Evolutionary conservation across 2,329 filamentous ascomycete species (phyloP), one percentile per base, ranked within the genome.

Genomic region (Ceratocystis albifundus): DNA sequence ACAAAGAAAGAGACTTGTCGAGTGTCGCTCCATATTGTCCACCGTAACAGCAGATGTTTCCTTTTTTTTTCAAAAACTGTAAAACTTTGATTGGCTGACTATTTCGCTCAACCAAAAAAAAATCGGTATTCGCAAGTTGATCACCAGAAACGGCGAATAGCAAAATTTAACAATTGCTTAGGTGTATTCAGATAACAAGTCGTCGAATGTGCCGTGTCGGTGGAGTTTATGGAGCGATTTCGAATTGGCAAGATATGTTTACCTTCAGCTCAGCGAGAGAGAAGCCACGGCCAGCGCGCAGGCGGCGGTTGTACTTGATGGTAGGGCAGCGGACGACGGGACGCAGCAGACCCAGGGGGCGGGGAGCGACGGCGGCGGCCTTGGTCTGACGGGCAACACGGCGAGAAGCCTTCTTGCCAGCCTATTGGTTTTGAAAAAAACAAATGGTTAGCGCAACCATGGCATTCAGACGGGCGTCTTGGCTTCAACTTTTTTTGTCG

Each of bases 271-370:
- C 94, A 82, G 87, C 84, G 73, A 97, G 84, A 74, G 93, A 90
- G 88, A 99, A 99, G 79, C 94, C 94, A 84, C 94, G 91, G 80
- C 94, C 94, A 77, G 90, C 86, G 78, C 94, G 88, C 77, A 95
- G 89, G 78, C 91, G 91, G 78, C 94, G 92, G 90, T 99, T 99
- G 86, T 99, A 96, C 86, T 95, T 96, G 84, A 96, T 81, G 75
- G 90, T 93, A 77, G 94, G 93, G 88, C 93, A 97, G 83, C 92
- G 89, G 74, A 99, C 93, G 80, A 97, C 82, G 73, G 94, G 94
- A 78, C 92, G 88, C 77, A 99, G 86, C 81, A 90, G 92, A 86
- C 99, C 94, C 80, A 96, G 89, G 74, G 94, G 94, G 75, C 94
- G 91, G 77, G 94, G 94, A 77, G 94, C 94, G 76, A 97, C 84